Conservation (phyloP, 1,284 basidiomycete species). For the Cryptococcus hybrid region DNA sequence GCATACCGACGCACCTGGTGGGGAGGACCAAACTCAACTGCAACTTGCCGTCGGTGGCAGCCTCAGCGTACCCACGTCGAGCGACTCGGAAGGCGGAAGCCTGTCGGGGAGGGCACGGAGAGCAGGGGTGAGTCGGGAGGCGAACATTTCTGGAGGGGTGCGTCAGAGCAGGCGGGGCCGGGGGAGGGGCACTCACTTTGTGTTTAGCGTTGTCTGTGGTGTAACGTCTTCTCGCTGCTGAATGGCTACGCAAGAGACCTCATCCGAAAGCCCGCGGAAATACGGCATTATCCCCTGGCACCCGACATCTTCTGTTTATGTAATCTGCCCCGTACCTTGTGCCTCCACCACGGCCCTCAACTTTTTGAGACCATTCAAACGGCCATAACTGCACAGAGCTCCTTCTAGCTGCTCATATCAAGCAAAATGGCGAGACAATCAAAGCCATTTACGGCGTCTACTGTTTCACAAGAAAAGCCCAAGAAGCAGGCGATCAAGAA, state of each 20-base stretch:
- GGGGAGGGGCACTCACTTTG: not conserved
- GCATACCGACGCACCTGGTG: slow-evolving; percentile 69
- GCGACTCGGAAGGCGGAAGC: slow-evolving; percentile 49
- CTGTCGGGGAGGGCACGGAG: slow-evolving; percentile 43
- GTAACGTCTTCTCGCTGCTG: too few relatives aligned
- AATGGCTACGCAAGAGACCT: not conserved
- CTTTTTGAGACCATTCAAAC: slow-evolving; percentile 8
- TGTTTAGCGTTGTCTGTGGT: too few relatives aligned
- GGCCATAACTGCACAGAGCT: not conserved
- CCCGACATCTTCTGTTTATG: not conserved
- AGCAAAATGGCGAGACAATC: slow-evolving; percentile 13
- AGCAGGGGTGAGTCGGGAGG: slow-evolving; percentile 41
- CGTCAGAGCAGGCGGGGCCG: not conserved
- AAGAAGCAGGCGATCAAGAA: slow-evolving; percentile 8
- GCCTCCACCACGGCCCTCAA: slow-evolving; percentile 11
- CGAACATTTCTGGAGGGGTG: slow-evolving; percentile 30
- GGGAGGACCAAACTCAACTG: slow-evolving; percentile 85
- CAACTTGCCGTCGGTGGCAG: slow-evolving; percentile 65
- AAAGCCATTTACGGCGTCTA: slow-evolving; percentile 25
- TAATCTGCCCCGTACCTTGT: not conserved
- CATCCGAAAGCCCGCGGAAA: slow-evolving; percentile 17
- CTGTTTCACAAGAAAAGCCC: slow-evolving; percentile 6
- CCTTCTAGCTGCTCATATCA: not conserved
- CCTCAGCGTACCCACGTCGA: slow-evolving; percentile 81
- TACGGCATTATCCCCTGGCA: not conserved